These are phyloP conservation scores for Nephromyces sp. DNA, from an alignment of 169 alveolate genomes.

Conservation along the genomic window DNA sequence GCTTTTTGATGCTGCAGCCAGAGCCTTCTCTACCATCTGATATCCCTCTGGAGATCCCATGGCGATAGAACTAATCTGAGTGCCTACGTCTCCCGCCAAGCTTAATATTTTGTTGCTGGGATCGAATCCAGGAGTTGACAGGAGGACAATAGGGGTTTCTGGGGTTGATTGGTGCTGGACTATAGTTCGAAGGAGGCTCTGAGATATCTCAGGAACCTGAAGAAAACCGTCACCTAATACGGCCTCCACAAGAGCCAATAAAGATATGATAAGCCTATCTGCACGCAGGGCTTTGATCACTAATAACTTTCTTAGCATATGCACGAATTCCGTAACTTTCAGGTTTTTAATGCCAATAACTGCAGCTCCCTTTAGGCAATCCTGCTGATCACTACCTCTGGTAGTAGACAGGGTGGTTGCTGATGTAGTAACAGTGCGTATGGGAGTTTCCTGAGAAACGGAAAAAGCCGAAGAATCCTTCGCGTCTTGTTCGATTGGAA, in stretches of 20 bases:
- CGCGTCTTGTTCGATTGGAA: not conserved
- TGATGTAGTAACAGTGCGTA: no score
- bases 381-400: no score
- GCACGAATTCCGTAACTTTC: not conserved
- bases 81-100: slow-evolving; percentile 75
- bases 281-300: slow-evolving; percentile 83
- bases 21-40: slow-evolving; percentile 81
- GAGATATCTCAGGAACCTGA: slow-evolving; percentile 73
- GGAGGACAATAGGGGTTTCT: slow-evolving; percentile 78
- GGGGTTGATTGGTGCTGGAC: slow-evolving; percentile 77
- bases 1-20: slow-evolving; percentile 76
- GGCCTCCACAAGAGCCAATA: slow-evolving; percentile 60
- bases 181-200: slow-evolving; percentile 52
- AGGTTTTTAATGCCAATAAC: not conserved
- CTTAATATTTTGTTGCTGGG: slow-evolving; percentile 74
- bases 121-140: slow-evolving; percentile 96
- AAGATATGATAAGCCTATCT: slow-evolving; percentile 75
- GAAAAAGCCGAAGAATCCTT: not conserved
- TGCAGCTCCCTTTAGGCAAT: no score
- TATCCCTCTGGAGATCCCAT: slow-evolving; percentile 95
- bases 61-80: slow-evolving; percentile 80
- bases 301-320: slow-evolving; percentile 33
- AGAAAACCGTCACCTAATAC: slow-evolving; percentile 77
- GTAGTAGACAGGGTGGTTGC: no score
- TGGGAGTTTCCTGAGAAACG: not conserved